Evolutionary conservation across 2,329 filamentous ascomycete species (phyloP).

Genomic region (Berkeleyomyces rouxiae): DNA sequence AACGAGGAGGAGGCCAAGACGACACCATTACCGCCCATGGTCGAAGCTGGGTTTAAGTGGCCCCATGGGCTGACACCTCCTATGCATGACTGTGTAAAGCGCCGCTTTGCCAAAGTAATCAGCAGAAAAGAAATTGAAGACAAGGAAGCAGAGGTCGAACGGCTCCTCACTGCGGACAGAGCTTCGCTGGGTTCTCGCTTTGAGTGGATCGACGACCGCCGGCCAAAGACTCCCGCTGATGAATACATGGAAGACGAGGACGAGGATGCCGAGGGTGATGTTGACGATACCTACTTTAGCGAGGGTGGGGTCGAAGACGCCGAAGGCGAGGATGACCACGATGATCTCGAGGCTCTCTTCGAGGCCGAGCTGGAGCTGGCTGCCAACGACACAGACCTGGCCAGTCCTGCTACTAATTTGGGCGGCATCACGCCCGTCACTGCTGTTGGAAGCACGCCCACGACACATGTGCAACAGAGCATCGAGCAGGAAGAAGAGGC

Average conservation of each 20-base stretch:
- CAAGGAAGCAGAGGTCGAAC: conserved; percentile 64
- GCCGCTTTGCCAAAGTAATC: conserved; percentile 68
- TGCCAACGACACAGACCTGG: conserved; percentile 23
- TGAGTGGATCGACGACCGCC: conserved; percentile 44
- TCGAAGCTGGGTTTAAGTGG: conserved; percentile 55
- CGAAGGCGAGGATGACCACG: conserved; percentile 34
- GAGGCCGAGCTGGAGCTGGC: conserved; percentile 35
- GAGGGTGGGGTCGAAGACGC: conserved; percentile 49
- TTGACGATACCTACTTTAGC: conserved; percentile 22
- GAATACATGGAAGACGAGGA: conserved; percentile 23
- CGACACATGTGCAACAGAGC: conserved; percentile 26
- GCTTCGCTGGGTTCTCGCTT: conserved; percentile 42
- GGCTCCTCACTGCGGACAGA: conserved; percentile 53
- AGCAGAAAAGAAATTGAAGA: conserved; percentile 72
- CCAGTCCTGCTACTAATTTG: conserved; percentile 27
- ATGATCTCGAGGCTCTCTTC: conserved; percentile 38
- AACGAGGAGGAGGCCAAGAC: conserved; percentile 49
- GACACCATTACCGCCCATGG: conserved; percentile 53
- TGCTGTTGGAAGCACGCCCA: conserved; percentile 28
- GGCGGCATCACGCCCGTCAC: conserved; percentile 30
- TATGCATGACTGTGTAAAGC: conserved; percentile 69
- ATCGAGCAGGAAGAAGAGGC: conserved; percentile 31
- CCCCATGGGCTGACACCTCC: conserved; percentile 78
- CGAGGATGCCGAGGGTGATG: conserved; percentile 31
- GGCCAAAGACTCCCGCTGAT: conserved; percentile 16